Evolutionary conservation across 2,329 filamentous ascomycete genomes (phyloP).

Genomic region (Microcyclosporella mali): DNA sequence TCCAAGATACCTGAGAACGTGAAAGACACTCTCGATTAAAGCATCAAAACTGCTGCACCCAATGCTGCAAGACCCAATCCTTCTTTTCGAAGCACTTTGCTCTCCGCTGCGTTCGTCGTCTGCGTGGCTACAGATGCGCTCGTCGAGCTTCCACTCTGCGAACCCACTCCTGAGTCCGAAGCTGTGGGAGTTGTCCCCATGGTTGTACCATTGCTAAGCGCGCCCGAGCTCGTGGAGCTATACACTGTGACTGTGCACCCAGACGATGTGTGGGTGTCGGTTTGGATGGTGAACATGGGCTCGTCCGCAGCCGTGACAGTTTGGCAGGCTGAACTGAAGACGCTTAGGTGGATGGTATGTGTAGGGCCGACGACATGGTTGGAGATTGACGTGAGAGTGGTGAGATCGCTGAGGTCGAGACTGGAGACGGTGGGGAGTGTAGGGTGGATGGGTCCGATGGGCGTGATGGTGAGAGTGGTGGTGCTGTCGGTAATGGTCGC

Average conservation of each 20-base stretch:
- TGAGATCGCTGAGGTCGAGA: neutral
- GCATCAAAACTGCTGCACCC: too few species aligned
- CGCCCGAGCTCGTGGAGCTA: neutral
- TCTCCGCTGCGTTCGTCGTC: too few species aligned
- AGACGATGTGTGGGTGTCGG: slow-evolving; percentile 13
- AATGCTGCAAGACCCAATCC: neutral
- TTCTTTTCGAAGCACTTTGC: neutral
- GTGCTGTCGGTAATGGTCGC: neutral
- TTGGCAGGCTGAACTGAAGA: slow-evolving; percentile 4
- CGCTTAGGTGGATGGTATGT: neutral
- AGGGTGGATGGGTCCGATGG: slow-evolving; percentile 1
- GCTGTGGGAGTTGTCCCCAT: too few species aligned
- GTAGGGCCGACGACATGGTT: slow-evolving; percentile 1
- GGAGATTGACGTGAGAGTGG: slow-evolving; percentile 3
- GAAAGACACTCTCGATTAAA: too few species aligned
- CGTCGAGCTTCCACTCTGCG: too few species aligned
- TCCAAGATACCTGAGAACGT: too few species aligned
- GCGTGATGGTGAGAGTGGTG: slow-evolving; percentile 6
- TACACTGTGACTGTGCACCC: slow-evolving; percentile 7
- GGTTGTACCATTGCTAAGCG: neutral
- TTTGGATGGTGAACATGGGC: slow-evolving; percentile 16
- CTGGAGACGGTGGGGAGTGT: slow-evolving; percentile 3
- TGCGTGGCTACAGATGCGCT: too few species aligned
- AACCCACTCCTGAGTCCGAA: too few species aligned
- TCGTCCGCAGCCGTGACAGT: slow-evolving; percentile 7